Evolutionary conservation across 768 basidiomycete genomes (phyloP).

Genomic region (Russula dissimulans): DNA sequence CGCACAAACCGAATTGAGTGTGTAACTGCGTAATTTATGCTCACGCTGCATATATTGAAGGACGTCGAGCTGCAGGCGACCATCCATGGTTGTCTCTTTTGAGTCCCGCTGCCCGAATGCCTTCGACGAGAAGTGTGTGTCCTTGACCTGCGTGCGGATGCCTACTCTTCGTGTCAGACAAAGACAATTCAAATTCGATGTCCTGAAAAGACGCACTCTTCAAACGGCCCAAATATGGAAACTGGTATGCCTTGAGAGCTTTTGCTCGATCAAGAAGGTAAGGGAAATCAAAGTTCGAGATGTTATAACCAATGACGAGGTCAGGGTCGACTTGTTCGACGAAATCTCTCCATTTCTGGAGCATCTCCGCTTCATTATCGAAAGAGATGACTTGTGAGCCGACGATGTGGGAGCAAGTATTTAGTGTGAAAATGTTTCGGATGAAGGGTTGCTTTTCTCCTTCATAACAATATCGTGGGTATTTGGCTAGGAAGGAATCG

Average conservation of each 20-base stretch:
- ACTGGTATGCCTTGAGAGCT: slow-evolving; percentile 58
- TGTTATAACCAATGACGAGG: slow-evolving; percentile 94
- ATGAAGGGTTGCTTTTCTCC: slow-evolving; percentile 92
- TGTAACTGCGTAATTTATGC: slow-evolving; percentile 93
- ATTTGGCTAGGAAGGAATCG: background rate
- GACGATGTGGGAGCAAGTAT: slow-evolving; percentile 89
- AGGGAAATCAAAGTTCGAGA: slow-evolving; percentile 89
- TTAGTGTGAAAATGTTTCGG: slow-evolving; percentile 92
- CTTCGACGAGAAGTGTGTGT: slow-evolving; percentile 95
- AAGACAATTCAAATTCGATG: background rate
- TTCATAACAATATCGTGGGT: slow-evolving; percentile 25
- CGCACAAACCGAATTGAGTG: slow-evolving; percentile 95
- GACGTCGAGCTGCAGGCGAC: slow-evolving; percentile 90
- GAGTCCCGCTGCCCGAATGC: slow-evolving; percentile 97
- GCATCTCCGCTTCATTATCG: slow-evolving; percentile 61
- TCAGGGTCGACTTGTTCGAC: slow-evolving; percentile 88
- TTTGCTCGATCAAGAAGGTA: slow-evolving; percentile 91
- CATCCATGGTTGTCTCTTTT: slow-evolving; percentile 85
- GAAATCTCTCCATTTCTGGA: slow-evolving; percentile 84
- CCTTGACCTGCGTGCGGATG: slow-evolving; percentile 70
- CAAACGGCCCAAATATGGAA: slow-evolving; percentile 60
- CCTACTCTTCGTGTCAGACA: slow-evolving; percentile 35
- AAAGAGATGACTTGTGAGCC: slow-evolving; percentile 93
- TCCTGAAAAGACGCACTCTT: background rate
- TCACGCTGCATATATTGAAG: slow-evolving; percentile 98